Evolutionary conservation across 768 basidiomycete species (phyloP).

Genomic region (Dioszegia crocea): DNA sequence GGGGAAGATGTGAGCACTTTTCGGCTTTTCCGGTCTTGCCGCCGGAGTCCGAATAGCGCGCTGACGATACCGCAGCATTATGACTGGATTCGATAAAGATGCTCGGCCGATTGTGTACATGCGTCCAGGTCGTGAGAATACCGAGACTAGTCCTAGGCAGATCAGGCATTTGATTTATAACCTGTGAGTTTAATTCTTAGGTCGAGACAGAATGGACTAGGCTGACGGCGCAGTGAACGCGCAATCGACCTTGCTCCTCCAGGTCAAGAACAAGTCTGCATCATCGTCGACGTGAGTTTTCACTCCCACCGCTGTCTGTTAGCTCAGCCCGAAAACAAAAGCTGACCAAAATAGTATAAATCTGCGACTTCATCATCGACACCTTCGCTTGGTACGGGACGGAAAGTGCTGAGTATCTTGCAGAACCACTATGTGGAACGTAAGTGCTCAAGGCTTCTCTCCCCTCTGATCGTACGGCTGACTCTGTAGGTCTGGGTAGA

Average conservation of each 20-base stretch:
- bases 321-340: neutral
- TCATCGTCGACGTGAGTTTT: slow-evolving; percentile 62
- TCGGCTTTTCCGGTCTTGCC: neutral
- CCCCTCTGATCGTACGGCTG: no score
- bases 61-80: slow-evolving; percentile 55
- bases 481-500: slow-evolving; percentile 61
- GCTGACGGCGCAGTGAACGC: slow-evolving; percentile 61
- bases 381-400: slow-evolving; percentile 73
- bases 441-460: no score
- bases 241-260: slow-evolving; percentile 84
- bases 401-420: slow-evolving; percentile 73
- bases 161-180: slow-evolving; percentile 81
- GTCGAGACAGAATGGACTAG: neutral
- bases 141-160: slow-evolving; percentile 69
- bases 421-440: slow-evolving; percentile 88
- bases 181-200: slow-evolving; percentile 56
- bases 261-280: slow-evolving; percentile 74
- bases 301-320: neutral
- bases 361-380: slow-evolving; percentile 75
- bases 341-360: slow-evolving; percentile 56
- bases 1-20: slow-evolving; percentile 74
- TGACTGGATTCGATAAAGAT: slow-evolving; percentile 80
- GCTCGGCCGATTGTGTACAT: slow-evolving; percentile 85
- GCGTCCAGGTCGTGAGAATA: slow-evolving; percentile 83
- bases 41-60: neutral